Evolutionary conservation across 192 early-diverging fungal species (phyloP), one percentile per base, ranked within the genome.

Genomic region (Entomortierella chlamydospora): DNA sequence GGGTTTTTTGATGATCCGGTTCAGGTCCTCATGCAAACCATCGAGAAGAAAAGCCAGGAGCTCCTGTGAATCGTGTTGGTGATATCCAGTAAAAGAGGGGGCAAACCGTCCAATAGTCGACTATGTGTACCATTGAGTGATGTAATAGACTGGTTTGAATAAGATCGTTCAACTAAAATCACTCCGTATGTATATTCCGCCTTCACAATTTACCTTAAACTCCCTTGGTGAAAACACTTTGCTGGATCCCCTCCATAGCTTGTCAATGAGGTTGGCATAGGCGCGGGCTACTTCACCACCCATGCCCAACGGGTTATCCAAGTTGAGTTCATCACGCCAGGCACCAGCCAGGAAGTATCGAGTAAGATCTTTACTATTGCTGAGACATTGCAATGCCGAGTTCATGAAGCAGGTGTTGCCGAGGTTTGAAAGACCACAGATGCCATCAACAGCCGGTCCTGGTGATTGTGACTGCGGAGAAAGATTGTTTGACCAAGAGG

Each of bases 61-160:
- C 81, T 98, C 97, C 64, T 99, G 98, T 0, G 93, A 93, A 81
- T 99, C 98, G 42, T 99, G 96, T 78, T 99, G 98, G 42, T 98
- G 95, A 50, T 89, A 91, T 23, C 94, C 94, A 37, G 86, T 86
- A 72, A 97, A 99, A 5, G 76, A 79, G 11, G 90, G 87, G 30
- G 91, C 91, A 71, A 91, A 92, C 26, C 88, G 81, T 15, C 91
- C 91, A 15, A 99, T 86, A 2, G 89, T 79, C 26, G 49, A 47
- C 76, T 79, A 58, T 12, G 18, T 10, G 34, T 9, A 61, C 6
- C 56, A 45, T n/a, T n/a, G n/a, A 51, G 42, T 39, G 45, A 47
- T 15, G 50, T 2, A 39, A 37, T 37, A 10, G 34, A 37, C 34
- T 37, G 34, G 34, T 37, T 37, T 37, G 34, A 37, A 37, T 10